Percentiles rank a stretch among this genome's conserved stretches.
phyloP scores from a whole-genome alignment of 306 rosid genomes.

The Acacia acuminata region DNA sequence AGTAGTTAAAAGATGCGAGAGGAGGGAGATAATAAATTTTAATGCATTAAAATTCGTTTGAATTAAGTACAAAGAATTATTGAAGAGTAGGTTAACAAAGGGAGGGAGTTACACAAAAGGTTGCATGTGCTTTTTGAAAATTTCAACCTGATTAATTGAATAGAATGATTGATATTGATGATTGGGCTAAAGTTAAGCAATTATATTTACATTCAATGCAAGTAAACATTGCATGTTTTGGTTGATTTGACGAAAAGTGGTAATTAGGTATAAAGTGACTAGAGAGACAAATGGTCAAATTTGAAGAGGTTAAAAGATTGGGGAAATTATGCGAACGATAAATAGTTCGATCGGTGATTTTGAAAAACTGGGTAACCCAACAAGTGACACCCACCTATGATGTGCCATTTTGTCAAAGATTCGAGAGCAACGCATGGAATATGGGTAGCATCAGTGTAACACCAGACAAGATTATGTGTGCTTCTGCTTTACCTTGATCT shows the following conservation, averaged over 20 bases:
- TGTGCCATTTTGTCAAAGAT: constrained; percentile 57
- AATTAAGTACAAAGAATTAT: not conserved
- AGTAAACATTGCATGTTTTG: not conserved
- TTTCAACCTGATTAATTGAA: not conserved
- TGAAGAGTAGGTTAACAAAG: not conserved
- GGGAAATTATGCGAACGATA: constrained; percentile 18
- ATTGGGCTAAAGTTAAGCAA: not conserved
- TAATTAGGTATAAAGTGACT: constrained; percentile 4
- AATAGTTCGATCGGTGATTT: constrained; percentile 30
- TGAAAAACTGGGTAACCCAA: constrained; percentile 35
- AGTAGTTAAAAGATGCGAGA: not conserved
- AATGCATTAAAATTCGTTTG: not conserved
- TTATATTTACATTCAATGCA: not conserved
- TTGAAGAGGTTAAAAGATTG: constrained; percentile 30
- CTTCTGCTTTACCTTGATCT: constrained; percentile 42
- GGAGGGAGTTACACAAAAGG: not conserved
- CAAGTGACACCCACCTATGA: constrained; percentile 31
- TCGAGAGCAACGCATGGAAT: constrained; percentile 46
- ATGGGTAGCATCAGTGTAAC: constrained; percentile 42
- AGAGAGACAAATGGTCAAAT: constrained; percentile 39
- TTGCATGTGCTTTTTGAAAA: not conserved
- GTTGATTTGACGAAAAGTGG: not conserved
- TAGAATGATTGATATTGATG: constrained; percentile 17
- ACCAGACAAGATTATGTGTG: constrained; percentile 37
- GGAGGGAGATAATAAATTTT: not conserved